Base-by-base conservation (phyloP, 257 asterid genomes). In the Primulina eburnea region DNA sequence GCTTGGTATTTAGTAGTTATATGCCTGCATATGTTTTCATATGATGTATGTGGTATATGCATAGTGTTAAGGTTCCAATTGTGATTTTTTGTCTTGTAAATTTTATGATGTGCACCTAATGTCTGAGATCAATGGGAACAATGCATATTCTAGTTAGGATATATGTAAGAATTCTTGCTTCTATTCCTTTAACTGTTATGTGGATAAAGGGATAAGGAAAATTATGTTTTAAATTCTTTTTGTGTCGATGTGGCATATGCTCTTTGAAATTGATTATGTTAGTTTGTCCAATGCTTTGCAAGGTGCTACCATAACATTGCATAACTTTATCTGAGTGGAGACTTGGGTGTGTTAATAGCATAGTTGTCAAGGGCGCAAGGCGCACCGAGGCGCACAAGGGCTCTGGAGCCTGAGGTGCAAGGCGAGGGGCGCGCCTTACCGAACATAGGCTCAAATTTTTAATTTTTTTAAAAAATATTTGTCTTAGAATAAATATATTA, bases 1-100 rank as follows among this genome's bases (percentile, higher is more conserved):
- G 67, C 59, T 35, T 57, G 53, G 62, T 53, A 65, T 50, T 24
- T 38, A 38, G 7, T 59, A 60, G 34, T 64, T 1, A 38, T 64
- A 60, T 43, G 20, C 64, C 24, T 34, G 35, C 62, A 70, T 50
- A 18, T 40, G 67, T 62, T 34, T 55, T 6, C 26, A 16, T 28
- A 30, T 3, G 29, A 18, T 62, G 4, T 59, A 18, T 28, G n/a
- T 52, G 20, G 64, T 43, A 56, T 38, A 62, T 57, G 47, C 33
- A 70, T 57, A 38, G 40, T 47, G 4, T 38, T 28, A 5, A 26
- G 62, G 56, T 69, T 37, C 43, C 5, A 4, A 32, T 28, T 33
- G 24, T 74, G 60, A 55, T 26, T 18, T 55, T 35, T 8, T 38
- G 10, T 4, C 60, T 34, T 26, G 18, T 47, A 28, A 60, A n/a